Evolutionary conservation across 148 eudicot genomes (phyloP), one percentile per base, ranked within the genome.

Genomic region (Amaranthus cruentus): DNA sequence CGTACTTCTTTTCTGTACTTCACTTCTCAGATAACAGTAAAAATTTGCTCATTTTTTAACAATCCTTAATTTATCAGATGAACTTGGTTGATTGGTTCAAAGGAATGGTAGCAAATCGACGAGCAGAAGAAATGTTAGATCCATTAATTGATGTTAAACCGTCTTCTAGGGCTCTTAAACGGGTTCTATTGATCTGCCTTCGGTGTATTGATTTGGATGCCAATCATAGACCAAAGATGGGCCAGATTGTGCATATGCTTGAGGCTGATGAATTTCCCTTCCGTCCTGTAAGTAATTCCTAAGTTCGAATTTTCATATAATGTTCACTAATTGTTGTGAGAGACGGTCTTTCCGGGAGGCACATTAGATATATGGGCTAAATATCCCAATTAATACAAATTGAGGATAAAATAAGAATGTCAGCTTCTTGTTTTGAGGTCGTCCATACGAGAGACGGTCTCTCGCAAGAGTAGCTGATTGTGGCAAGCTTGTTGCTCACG

Each of bases 71-170:
- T 76, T 77, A 80, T 60, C 87, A 94, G 98, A 91, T 94, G 90
- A 91, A 94, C 86, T 86, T 94, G 86, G 89, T 94, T 52, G 98
- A 94, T 82, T 94, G 98, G 98, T 91, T 94, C 83, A 94, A 89
- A 80, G 91, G 87, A 65, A 87, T 91, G 97, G 93, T 94, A 62
- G 85, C 90, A 53, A 94, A 69, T 70, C 87, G 90, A 47, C 98
- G 88, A 28, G 88, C 93, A 47, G 97, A 94, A 76, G 98, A 88
- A 47, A 76, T 86, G 65, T 50, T 91, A 54, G 98, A 94, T 75
- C 96, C 90, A 48, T 81, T 71, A 68, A 81, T 94, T 48, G 75
- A 76, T 47, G 84, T 60, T 50, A 86, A 75, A 51, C 98, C 98
- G 61, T 69, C 91, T 52, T 84, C 97, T 7, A 87, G 98, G 84